These are phyloP conservation scores for Phytophthora quininea DNA, from an alignment of 352 stramenopile species.

Conservation along the genomic window DNA sequence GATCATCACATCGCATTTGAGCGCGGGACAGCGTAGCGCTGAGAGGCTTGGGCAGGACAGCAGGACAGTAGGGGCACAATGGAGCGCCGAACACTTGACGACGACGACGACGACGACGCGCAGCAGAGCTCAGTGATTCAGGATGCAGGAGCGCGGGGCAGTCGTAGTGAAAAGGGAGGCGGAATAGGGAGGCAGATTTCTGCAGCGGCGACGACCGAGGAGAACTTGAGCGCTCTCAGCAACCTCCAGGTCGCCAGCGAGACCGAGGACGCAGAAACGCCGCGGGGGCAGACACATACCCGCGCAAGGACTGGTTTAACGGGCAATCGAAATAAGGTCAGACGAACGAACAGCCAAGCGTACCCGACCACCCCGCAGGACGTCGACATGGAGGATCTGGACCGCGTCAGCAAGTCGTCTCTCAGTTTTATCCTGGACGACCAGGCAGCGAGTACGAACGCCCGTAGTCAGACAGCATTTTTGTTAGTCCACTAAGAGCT, in stretches of 20 bases:
- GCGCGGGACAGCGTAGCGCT: conserved; percentile 7
- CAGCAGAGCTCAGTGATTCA: too few species aligned
- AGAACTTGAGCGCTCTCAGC: conserved; percentile 48
- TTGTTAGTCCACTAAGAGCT: neutral
- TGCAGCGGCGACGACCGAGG: conserved; percentile 20
- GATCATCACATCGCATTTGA: conserved; percentile 24
- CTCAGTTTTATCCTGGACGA: conserved; percentile 80
- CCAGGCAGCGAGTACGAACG: conserved; percentile 17
- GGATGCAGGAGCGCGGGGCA: neutral
- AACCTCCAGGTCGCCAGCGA: conserved; percentile 41
- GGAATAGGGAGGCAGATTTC: neutral
- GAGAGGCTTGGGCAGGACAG: conserved; percentile 15
- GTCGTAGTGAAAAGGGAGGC: neutral
- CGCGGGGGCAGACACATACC: conserved; percentile 6
- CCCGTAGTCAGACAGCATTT: conserved; percentile 1
- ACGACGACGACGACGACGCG: too few species aligned
- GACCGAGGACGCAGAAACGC: conserved; percentile 14
- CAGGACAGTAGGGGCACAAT: conserved; percentile 3
- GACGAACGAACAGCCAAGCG: conserved; percentile 26
- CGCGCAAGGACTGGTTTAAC: conserved; percentile 11
- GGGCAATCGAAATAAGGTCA: conserved; percentile 33
- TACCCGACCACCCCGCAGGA: conserved; percentile 21
- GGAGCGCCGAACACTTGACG: too few species aligned
- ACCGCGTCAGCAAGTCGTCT: conserved; percentile 59
- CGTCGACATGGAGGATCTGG: conserved; percentile 4